Percentiles rank a stretch among this genome's conserved stretches.
phyloP scores from a whole-genome alignment of 1,284 basidiomycete species.

The Coriolopsis trogii region DNA sequence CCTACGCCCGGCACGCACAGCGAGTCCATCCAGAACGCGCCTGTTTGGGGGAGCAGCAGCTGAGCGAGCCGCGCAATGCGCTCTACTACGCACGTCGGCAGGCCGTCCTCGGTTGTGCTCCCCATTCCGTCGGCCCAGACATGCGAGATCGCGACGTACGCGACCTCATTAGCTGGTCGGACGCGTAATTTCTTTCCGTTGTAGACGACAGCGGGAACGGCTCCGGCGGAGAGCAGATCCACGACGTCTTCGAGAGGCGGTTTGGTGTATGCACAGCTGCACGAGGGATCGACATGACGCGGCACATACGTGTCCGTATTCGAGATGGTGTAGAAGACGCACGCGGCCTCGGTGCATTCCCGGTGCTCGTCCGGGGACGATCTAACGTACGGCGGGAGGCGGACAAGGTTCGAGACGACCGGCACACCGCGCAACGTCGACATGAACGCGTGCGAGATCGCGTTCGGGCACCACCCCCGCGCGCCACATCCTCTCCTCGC shows the following conservation, averaged over 20 bases:
- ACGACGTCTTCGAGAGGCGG: constrained; percentile 8
- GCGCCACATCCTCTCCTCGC: too few species aligned
- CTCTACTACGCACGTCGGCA: constrained; percentile 15
- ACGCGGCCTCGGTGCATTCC: background rate
- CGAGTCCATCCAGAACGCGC: constrained; percentile 23
- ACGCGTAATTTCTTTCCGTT: background rate
- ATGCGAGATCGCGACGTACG: constrained; percentile 24
- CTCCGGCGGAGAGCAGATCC: background rate
- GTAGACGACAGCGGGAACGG: constrained; percentile 1
- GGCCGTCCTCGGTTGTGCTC: constrained; percentile 21
- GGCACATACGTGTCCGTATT: background rate
- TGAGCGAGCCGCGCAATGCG: constrained; percentile 11
- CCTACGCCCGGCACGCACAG: constrained; percentile 17
- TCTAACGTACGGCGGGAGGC: background rate
- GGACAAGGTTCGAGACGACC: background rate
- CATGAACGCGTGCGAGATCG: too few species aligned
- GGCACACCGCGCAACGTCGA: too few species aligned
- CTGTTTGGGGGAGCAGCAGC: constrained; percentile 2
- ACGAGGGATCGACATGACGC: constrained; percentile 3
- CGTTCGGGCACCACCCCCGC: too few species aligned
- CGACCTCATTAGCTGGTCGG: background rate
- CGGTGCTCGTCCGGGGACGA: background rate
- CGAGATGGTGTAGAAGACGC: constrained; percentile 5
- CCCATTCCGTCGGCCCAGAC: constrained; percentile 27
- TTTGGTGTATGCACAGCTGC: constrained; percentile 1